Evolutionary conservation across 2,329 filamentous ascomycete species (phyloP), one percentile per base, ranked within the genome.

Genomic region (Aspergillus chevalieri): DNA sequence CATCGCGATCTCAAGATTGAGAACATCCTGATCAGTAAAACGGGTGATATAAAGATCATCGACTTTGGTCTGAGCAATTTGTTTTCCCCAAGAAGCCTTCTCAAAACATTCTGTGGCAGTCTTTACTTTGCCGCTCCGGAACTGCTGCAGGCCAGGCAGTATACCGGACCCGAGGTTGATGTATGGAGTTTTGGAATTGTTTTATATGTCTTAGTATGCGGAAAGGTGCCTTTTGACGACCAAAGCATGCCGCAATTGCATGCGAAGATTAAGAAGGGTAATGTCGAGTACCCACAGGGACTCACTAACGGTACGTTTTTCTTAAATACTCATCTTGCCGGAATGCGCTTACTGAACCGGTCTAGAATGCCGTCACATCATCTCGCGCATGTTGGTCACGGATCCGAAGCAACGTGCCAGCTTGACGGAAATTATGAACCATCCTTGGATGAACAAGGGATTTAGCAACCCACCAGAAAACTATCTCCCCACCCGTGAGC

Each of bases 141-240:
- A 67, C 76, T 98, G 46, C 78, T 98, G 44, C 92, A 97, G 67
- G 93, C 93, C 33, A 86, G 88, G 64, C 89, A 91, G 50, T 98
- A 98, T 65, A 95, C 89, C 1, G 93, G 93, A 0, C 93, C 93
- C 0, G 93, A 98, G 66, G 93, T 98, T 24, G 93, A 98, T 65
- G 82, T 97, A 1, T 98, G 93, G 93, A 97, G 93, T 73, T 97
- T 97, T 70, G 93, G 93, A 19, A 96, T 98, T 60, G 93, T 98
- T 10, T 80, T 98, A 12, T 98, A 97, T 62, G 93, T 98, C 50
- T 73, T 98, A 53, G 93, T 97, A 3, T 97, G 93, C 65, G 93
- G 93, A 47, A 97, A 97, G 70, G 93, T 98, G 3, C 93, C 93
- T 0, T 98, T 98, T 64, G 93, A 98, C 66, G 93, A 98, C 65